Evolutionary conservation across 1,139 yeast species (phyloP), one percentile per base, ranked within the genome.

Genomic region (Suhomyces bribrorum): DNA sequence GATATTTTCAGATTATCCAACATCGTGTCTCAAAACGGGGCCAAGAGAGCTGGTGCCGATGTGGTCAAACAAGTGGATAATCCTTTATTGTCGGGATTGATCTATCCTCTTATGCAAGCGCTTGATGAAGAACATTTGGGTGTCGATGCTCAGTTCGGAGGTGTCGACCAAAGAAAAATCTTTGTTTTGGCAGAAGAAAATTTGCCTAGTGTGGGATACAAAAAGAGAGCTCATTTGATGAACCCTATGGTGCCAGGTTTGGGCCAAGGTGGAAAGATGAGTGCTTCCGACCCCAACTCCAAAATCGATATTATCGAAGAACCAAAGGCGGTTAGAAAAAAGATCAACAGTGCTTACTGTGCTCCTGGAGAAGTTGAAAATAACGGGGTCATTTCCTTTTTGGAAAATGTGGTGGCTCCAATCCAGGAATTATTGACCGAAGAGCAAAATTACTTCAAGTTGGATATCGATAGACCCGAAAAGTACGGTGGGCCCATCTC

Each of bases 41-140:
- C 97, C 50, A 88, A 88, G 71, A 83, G 98, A 64, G 99, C 99
- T 1, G 99, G 99, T 60, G 98, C 99, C 11, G 99, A 94, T 65
- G 99, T 94, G 41, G 99, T 94, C 47, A 94, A 94, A 64, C 98
- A 94, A 69, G 97, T 90, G 37, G 82, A 88, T 31, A 89, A 89
- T 64, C 98, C 98, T 25, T 77, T 90, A 50, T 77, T 94, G 47
- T 83, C 95, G 24, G 98, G 98, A 5, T 78, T 94, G 62, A 87
- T 94, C 54, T 94, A 94, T 66, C 99, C 99, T 38, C 79, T 94
- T 58, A 92, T 94, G 98, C 99, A 94, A 69, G 97, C 97, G 2
- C 77, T 94, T 45, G 99, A 94, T 64, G 99, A 94, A 67, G 85
- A 94, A 57, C 83, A 84, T 63, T 78, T 94, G 57, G 85, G 73